These are phyloP conservation scores for Podospora pseudopauciseta DNA, from an alignment of 495 filamentous ascomycete species.

Conservation along the genomic window DNA sequence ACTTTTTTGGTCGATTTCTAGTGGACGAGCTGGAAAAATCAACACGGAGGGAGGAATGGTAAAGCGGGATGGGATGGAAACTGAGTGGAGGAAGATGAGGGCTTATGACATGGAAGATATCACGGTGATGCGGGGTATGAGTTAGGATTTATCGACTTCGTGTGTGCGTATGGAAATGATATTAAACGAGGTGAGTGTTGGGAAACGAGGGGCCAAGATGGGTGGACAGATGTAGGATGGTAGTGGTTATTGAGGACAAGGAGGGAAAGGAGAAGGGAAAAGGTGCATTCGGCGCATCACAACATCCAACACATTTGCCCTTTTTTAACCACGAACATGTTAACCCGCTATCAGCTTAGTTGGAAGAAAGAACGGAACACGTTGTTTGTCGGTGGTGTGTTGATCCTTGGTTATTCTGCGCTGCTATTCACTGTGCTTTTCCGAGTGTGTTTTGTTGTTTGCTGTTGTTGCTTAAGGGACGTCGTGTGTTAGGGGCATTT, in stretches of 20 bases:
- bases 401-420: neutral
- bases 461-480: neutral
- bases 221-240: neutral
- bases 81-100: neutral
- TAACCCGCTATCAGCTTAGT: neutral
- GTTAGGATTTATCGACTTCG: neutral
- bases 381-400: constrained; percentile 2
- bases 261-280: neutral
- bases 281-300: neutral
- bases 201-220: neutral
- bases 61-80: neutral
- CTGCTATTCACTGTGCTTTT: neutral
- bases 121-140: neutral
- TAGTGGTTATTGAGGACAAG: neutral
- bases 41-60: neutral
- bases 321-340: neutral
- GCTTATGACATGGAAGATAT: neutral
- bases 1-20: neutral
- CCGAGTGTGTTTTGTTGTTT: neutral
- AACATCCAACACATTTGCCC: neutral
- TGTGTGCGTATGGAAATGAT: neutral
- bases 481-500: neutral
- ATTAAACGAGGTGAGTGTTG: neutral
- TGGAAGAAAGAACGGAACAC: constrained; percentile 1
- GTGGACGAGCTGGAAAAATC: neutral